Percentiles rank a stretch among this genome's conserved stretches.
Conservation (phyloP, 1,284 basidiomycete species). For the Neolentinus lepideus region DNA sequence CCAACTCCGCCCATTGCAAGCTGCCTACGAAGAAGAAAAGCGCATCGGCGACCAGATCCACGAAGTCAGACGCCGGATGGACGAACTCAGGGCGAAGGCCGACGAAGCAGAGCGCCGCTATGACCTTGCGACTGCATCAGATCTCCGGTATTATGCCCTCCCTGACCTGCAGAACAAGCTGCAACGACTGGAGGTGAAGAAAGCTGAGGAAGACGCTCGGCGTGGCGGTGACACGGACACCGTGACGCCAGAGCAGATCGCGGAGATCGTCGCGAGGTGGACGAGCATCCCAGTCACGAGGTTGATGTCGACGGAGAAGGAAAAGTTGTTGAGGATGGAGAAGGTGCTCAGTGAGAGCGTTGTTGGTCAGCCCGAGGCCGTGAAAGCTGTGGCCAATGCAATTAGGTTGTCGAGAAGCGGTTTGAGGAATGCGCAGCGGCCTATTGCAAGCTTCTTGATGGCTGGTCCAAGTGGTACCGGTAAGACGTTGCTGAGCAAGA, state of each 20-base stretch:
- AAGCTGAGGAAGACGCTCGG: constrained; percentile 62
- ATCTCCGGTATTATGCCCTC: constrained; percentile 89
- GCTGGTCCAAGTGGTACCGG: constrained; percentile 90
- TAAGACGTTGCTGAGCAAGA: constrained; percentile 86
- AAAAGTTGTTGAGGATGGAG: constrained; percentile 82
- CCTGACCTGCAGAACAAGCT: constrained; percentile 85
- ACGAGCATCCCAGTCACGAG: constrained; percentile 89
- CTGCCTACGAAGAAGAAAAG: constrained; percentile 90
- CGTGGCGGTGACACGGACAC: constrained; percentile 57
- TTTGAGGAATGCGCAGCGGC: constrained; percentile 74
- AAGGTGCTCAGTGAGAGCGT: constrained; percentile 61
- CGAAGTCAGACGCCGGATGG: constrained; percentile 75
- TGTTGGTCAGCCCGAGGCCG: constrained; percentile 86
- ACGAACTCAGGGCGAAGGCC: constrained; percentile 88
- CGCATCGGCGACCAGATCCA: constrained; percentile 83
- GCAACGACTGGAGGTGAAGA: constrained; percentile 63
- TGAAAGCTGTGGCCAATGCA: constrained; percentile 87
- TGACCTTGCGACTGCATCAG: constrained; percentile 83
- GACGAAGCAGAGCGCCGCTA: constrained; percentile 90
- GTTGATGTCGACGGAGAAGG: constrained; percentile 86
- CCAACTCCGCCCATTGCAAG: constrained; percentile 82
- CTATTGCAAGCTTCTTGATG: constrained; percentile 92
- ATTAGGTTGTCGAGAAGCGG: constrained; percentile 89
- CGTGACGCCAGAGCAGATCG: constrained; percentile 88
- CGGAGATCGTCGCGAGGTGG: constrained; percentile 84